Percentiles rank a stretch among this genome's conserved stretches.
Conservation (phyloP, 2,329 filamentous ascomycete genomes). For the Westerdykella sp. region DNA sequence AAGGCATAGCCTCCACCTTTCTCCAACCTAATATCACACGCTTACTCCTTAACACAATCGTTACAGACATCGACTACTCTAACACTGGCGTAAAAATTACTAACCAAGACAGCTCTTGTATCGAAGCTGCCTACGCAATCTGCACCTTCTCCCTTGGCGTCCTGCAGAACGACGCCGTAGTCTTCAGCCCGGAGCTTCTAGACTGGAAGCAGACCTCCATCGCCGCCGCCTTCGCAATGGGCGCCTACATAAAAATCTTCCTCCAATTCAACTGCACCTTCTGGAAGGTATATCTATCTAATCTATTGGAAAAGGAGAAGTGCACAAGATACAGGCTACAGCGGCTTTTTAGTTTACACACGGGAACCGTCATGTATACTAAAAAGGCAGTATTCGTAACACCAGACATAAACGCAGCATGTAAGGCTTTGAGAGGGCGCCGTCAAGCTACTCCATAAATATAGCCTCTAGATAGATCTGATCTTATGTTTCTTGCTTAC, state of each 20-base stretch:
- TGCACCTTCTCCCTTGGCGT: conserved; percentile 64
- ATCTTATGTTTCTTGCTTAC: too few relatives aligned
- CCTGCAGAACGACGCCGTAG: conserved; percentile 55
- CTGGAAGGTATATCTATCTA: too few relatives aligned
- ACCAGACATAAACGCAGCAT: too few relatives aligned
- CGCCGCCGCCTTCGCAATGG: conserved; percentile 60
- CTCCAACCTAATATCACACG: conserved; percentile 50
- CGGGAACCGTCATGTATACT: too few relatives aligned
- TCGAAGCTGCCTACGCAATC: conserved; percentile 57
- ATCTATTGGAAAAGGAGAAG: too few relatives aligned
- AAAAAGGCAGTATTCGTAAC: too few relatives aligned
- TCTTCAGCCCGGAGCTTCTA: conserved; percentile 55
- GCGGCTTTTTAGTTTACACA: too few relatives aligned
- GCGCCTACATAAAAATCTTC: conserved; percentile 69
- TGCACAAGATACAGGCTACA: too few relatives aligned
- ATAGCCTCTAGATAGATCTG: too few relatives aligned
- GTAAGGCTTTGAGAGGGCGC: too few relatives aligned
- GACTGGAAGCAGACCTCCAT: conserved; percentile 60
- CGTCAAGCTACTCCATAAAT: too few relatives aligned
- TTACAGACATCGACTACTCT: conserved; percentile 51
- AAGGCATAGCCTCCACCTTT: conserved; percentile 53
- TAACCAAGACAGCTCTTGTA: conserved; percentile 50
- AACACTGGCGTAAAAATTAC: conserved; percentile 49
- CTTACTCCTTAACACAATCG: conserved; percentile 53
- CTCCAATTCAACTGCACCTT: conserved; percentile 62